These are phyloP conservation scores for Boletales sp. DNA, from an alignment of 768 basidiomycete genomes.

Conservation along the genomic window DNA sequence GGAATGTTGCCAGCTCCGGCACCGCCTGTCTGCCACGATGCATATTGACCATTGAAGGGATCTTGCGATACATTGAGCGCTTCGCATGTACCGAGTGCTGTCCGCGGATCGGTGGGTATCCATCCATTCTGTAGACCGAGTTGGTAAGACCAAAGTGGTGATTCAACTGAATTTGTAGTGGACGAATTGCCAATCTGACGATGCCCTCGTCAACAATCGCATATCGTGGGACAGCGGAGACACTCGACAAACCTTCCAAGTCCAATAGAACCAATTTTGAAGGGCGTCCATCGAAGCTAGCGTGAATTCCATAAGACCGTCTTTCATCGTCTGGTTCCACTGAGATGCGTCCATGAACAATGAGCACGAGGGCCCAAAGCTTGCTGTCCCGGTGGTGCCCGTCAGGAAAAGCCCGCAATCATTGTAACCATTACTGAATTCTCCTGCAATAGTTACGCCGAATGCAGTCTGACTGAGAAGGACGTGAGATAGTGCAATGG, in stretches of 20 bases:
- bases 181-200: constrained; percentile 55
- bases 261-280: constrained; percentile 74
- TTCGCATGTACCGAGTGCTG: constrained; percentile 60
- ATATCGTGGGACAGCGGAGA: not conserved
- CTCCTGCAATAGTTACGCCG: constrained; percentile 72
- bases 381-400: constrained; percentile 27
- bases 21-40: constrained; percentile 68
- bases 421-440: constrained; percentile 69
- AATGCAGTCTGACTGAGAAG: constrained; percentile 45
- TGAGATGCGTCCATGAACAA: constrained; percentile 46
- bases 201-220: constrained; percentile 1
- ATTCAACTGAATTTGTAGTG: constrained; percentile 42
- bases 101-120: constrained; percentile 73
- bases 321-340: constrained; percentile 51
- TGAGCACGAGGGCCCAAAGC: constrained; percentile 35
- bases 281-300: constrained; percentile 64
- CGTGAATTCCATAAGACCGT: constrained; percentile 48
- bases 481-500: not conserved
- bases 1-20: constrained; percentile 48
- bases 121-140: constrained; percentile 71
- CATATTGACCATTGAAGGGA: constrained; percentile 51
- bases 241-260: constrained; percentile 54
- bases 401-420: constrained; percentile 57
- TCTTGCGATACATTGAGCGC: constrained; percentile 43
- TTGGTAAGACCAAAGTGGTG: constrained; percentile 69